Evolutionary conservation across 75 land plant species (phyloP), one percentile per base, ranked within the genome.

Genomic region (Pinus albicaulis): DNA sequence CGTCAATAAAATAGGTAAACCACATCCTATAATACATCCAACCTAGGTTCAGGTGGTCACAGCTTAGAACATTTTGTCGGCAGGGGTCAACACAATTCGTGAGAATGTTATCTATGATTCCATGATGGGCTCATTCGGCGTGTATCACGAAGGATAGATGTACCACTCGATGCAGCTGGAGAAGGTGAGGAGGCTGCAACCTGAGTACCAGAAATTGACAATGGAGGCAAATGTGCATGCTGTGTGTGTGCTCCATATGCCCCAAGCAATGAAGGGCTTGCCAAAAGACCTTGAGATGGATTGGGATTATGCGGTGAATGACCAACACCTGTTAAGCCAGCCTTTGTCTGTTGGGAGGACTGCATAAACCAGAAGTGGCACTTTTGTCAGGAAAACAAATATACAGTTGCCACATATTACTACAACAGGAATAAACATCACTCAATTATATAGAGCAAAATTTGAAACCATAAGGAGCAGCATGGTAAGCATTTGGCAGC

Each of bases 71-170:
- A 48, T 10, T 38, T 48, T 48, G 53, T 10, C 12, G 2, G 2
- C 53, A 10, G 53, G 11, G 53, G 12, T 48, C 53, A 48, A 48
- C 53, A 48, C 53, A 48, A 48, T 10, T 10, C 10, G 12, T 10
- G 53, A 48, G 53, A 48, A 48, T 10, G 53, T 48, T 48, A 72
- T 55, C 74, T 52, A 23, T 72, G 74, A 72, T 72, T 72, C 74
- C 74, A 72, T 71, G 72, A 71, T 72, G 74, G 74, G 16, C 74
- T 72, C 55, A 57, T 24, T 28, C 74, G 74, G 3, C 74, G 56
- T 55, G 74, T 25, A 55, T 72, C 74, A 12, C 74, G 74, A 55
- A 72, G 53, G 57, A 72, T 72, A 72, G 74, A 72, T 72, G 74
- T 72, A 26, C 74, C 74, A 72, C 74, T 55, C 8, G 74, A 72